Evolutionary conservation across 2,329 filamentous ascomycete genomes (phyloP).

Genomic region (Epichloe brachyelytri): DNA sequence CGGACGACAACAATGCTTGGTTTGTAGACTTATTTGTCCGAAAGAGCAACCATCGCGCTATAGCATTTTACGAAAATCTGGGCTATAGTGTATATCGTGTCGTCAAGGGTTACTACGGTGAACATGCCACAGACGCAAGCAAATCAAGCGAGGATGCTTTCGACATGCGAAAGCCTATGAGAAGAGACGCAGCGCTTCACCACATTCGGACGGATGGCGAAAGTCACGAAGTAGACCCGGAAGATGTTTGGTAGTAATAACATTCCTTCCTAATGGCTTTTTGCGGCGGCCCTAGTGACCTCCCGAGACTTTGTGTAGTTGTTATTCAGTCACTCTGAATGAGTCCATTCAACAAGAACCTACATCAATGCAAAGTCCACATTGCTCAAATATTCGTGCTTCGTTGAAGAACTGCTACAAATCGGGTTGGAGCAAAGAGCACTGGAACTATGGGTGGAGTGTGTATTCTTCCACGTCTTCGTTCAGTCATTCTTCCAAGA

Average conservation of each 20-base stretch:
- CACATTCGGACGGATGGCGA: conserved; percentile 75
- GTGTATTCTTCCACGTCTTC: no score
- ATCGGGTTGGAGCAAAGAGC: no score
- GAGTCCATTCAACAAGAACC: neutral
- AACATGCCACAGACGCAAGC: conserved; percentile 56
- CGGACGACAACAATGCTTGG: conserved; percentile 74
- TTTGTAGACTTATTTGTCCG: conserved; percentile 94
- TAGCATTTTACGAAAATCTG: conserved; percentile 78
- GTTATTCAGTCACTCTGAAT: neutral
- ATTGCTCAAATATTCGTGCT: no score
- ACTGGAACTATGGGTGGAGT: no score
- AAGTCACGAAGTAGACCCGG: conserved; percentile 61
- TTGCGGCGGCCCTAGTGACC: neutral
- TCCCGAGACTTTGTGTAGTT: neutral
- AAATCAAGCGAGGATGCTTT: conserved; percentile 71
- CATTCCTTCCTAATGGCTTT: neutral
- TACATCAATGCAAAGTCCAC: no score
- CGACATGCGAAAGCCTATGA: conserved; percentile 91
- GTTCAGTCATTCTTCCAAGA: no score
- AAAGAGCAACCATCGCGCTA: conserved; percentile 75
- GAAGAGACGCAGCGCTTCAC: conserved; percentile 60
- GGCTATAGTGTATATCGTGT: conserved; percentile 85
- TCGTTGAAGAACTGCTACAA: no score
- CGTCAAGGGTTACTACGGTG: conserved; percentile 86
- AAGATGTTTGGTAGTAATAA: conserved; percentile 62